Evolutionary conservation across 2,329 filamentous ascomycete species (phyloP).

Genomic region (Apiospora sp.): DNA sequence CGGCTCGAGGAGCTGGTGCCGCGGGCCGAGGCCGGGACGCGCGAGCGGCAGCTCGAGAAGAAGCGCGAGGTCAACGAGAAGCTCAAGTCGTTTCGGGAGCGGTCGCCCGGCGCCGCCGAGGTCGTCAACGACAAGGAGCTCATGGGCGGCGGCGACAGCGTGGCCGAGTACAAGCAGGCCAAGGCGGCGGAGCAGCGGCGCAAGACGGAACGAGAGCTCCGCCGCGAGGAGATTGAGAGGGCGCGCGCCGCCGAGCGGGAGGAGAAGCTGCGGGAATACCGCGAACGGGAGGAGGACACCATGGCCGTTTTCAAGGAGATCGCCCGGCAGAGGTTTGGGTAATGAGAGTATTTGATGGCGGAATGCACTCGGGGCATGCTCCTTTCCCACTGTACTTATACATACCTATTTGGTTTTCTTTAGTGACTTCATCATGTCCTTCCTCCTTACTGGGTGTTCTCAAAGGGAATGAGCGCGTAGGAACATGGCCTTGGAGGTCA

Average conservation of each 20-base stretch:
- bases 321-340: constrained; percentile 81
- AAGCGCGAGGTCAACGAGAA: constrained; percentile 74
- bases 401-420: background rate
- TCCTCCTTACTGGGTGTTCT: no score
- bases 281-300: constrained; percentile 82
- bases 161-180: constrained; percentile 74
- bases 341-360: constrained; percentile 20
- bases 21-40: constrained; percentile 82
- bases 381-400: background rate
- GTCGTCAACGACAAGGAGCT: constrained; percentile 70
- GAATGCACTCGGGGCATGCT: background rate
- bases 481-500: background rate
- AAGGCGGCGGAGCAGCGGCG: constrained; percentile 72
- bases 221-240: constrained; percentile 80
- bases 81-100: constrained; percentile 76
- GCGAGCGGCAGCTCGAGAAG: constrained; percentile 89
- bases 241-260: constrained; percentile 82
- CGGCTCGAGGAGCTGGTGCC: constrained; percentile 82
- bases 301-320: constrained; percentile 82
- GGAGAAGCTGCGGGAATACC: constrained; percentile 73
- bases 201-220: constrained; percentile 84
- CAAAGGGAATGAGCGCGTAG: no score
- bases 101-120: constrained; percentile 64
- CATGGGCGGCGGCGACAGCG: constrained; percentile 72
- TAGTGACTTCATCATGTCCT: no score